phyloP scores from a whole-genome alignment of 306 rosid species.

The Arachis stenosperma region DNA sequence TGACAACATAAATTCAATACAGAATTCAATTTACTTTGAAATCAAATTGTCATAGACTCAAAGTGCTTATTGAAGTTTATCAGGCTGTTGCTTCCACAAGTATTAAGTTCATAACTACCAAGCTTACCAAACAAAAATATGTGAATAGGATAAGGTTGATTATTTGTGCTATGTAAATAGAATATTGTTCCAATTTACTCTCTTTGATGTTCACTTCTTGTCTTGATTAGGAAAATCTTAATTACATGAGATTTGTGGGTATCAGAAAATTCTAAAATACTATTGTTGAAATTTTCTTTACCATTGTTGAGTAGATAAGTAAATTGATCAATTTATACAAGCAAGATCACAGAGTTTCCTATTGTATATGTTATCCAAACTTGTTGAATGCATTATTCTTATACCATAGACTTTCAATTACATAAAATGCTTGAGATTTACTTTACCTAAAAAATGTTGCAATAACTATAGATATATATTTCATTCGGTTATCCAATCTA shows the following conservation, averaged over 20 bases:
- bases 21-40: too few species aligned
- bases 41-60: too few species aligned
- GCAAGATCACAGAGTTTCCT: neutral
- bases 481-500: conserved; percentile 26
- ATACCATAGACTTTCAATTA: neutral
- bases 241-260: conserved; percentile 6
- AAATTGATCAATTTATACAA: neutral
- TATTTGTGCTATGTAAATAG: neutral
- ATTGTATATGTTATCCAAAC: neutral
- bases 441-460: conserved; percentile 6
- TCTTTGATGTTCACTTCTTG: neutral
- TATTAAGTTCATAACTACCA: neutral
- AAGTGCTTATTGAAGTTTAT: too few species aligned
- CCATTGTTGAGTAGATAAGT: neutral
- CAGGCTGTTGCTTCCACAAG: neutral
- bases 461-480: neutral
- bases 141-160: neutral
- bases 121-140: neutral
- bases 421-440: conserved; percentile 3
- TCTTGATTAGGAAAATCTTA: neutral
- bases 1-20: neutral
- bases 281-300: neutral
- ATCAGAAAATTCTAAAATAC: too few species aligned
- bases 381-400: conserved; percentile 2
- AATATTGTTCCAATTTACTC: neutral